These are phyloP conservation scores for Crucihimalaya himalaica DNA, from an alignment of 345 rosid species.

Conservation along the genomic window DNA sequence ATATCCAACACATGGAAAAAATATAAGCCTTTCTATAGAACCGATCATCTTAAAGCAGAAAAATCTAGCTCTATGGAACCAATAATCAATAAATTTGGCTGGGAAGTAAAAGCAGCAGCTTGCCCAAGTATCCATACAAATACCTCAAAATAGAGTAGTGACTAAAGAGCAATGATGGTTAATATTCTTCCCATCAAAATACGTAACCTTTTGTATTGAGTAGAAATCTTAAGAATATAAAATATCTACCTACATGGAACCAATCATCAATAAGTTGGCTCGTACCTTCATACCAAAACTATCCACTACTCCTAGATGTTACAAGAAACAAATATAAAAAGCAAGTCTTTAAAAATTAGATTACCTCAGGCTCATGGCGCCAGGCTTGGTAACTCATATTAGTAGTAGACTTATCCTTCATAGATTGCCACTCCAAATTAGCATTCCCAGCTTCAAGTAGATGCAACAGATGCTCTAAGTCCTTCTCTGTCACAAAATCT, in stretches of 20 bases:
- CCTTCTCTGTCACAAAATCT: conserved; percentile 68
- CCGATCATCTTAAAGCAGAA: no score
- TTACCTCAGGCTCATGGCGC: conserved; percentile 94
- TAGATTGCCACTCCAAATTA: conserved; percentile 74
- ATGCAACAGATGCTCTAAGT: conserved; percentile 68
- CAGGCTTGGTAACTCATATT: conserved; percentile 89
- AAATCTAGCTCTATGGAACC: no score
- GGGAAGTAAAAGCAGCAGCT: background rate
- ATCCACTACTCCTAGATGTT: background rate
- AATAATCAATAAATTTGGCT: no score
- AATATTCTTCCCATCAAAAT: background rate
- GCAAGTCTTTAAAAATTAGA: background rate
- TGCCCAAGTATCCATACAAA: background rate
- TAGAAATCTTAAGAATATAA: no score
- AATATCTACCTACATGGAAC: no score
- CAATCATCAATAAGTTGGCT: background rate
- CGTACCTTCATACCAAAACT: background rate
- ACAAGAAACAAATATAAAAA: background rate
- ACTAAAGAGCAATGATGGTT: background rate
- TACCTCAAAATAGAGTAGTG: background rate
- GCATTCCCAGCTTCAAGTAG: conserved; percentile 70
- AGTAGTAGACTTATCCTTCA: conserved; percentile 82
- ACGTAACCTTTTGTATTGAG: background rate
- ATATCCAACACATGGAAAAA: no score
- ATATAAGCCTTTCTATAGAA: no score